Percentiles rank a stretch among this genome's conserved stretches.
Conservation (phyloP, 2,329 filamentous ascomycete species). For the Penicillium sp. region DNA sequence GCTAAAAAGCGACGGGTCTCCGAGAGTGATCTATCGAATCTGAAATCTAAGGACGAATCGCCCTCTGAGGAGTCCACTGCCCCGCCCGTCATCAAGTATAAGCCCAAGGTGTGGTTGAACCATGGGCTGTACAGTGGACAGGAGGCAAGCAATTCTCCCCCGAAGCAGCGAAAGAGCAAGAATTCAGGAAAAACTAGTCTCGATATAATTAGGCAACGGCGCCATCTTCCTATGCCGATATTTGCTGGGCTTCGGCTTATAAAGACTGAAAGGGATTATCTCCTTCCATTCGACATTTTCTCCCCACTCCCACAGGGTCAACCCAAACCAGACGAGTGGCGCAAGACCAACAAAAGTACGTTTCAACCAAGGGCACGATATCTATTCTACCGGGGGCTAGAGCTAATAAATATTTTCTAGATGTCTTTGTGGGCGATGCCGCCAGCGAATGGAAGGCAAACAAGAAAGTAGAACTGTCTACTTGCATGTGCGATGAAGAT, state of each 20-base stretch:
- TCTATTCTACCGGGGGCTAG: background rate
- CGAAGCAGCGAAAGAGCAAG: conserved; percentile 51
- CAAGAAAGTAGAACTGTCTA: conserved; percentile 70
- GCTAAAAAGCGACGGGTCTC: conserved; percentile 46
- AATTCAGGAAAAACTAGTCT: conserved; percentile 34
- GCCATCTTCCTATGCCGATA: conserved; percentile 70
- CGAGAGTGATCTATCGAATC: conserved; percentile 33
- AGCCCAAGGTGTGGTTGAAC: conserved; percentile 71
- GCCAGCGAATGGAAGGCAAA: conserved; percentile 77
- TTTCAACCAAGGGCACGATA: conserved; percentile 5
- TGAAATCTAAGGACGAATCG: conserved; percentile 18
- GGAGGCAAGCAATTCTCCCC: conserved; percentile 50
- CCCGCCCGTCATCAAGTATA: conserved; percentile 31
- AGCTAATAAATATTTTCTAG: conserved; percentile 44
- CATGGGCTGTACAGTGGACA: conserved; percentile 90
- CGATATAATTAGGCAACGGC: conserved; percentile 33
- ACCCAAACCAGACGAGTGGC: conserved; percentile 90
- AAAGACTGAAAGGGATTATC: conserved; percentile 75
- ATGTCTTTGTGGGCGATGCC: conserved; percentile 87
- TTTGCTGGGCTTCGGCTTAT: conserved; percentile 72
- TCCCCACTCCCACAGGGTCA: conserved; percentile 81
- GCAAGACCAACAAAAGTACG: conserved; percentile 86
- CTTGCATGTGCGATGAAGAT: conserved; percentile 74
- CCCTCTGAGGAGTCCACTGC: conserved; percentile 21
- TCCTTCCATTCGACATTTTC: conserved; percentile 86